Conservation (phyloP, 345 rosid genomes). For the Populus tremula region DNA sequence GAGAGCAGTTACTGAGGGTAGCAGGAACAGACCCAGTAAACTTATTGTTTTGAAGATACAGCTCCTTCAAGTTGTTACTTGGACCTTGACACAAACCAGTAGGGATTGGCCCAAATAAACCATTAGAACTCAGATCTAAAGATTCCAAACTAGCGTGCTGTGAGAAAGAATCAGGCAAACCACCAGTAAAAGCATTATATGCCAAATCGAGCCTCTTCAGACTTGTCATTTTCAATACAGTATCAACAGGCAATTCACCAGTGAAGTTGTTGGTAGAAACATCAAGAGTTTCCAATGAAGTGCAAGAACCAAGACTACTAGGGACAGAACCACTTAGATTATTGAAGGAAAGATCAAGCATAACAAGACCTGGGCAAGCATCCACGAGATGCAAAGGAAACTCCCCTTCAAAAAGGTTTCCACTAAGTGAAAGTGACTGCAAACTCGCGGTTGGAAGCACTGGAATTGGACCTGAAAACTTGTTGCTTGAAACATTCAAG, state of each 20-base stretch:
- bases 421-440: constrained; percentile 49
- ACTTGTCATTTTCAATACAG: constrained; percentile 54
- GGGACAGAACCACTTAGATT: constrained; percentile 72
- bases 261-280: constrained; percentile 62
- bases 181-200: constrained; percentile 59
- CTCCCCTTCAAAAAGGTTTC: constrained; percentile 58
- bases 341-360: constrained; percentile 75
- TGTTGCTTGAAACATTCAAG: constrained; percentile 65
- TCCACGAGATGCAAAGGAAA: constrained; percentile 60
- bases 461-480: constrained; percentile 63
- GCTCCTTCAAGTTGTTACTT: constrained; percentile 45
- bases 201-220: constrained; percentile 56
- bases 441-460: constrained; percentile 45
- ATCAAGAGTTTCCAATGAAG: constrained; percentile 51
- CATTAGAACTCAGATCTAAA: constrained; percentile 83
- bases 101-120: constrained; percentile 58
- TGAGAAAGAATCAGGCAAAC: constrained; percentile 58
- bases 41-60: constrained; percentile 70
- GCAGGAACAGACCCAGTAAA: constrained; percentile 67
- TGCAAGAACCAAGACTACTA: constrained; percentile 52
- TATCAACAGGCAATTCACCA: constrained; percentile 66
- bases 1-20: constrained; percentile 76
- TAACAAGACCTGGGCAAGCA: constrained; percentile 63
- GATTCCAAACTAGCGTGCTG: constrained; percentile 49
- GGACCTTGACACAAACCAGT: constrained; percentile 52